Conservation (phyloP, 306 rosid genomes). For the Prunus mira region DNA sequence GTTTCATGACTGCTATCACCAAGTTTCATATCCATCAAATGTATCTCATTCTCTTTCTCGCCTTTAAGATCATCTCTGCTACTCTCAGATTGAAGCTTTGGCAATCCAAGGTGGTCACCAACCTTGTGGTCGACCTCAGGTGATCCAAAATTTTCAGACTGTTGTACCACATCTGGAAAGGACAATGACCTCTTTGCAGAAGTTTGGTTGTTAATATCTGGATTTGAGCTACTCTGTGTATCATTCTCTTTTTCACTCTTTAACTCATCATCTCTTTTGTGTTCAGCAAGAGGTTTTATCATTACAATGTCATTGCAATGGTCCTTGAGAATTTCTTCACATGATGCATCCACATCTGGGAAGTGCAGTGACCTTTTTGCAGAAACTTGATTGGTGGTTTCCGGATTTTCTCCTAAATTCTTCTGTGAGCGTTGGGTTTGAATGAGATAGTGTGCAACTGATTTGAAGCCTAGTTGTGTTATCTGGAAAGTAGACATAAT, state of each 20-base stretch:
- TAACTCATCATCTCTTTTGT: constrained; percentile 18
- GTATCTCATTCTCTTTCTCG: constrained; percentile 4
- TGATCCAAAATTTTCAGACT: constrained; percentile 19
- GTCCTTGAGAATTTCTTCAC: constrained; percentile 30
- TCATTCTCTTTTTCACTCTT: constrained; percentile 14
- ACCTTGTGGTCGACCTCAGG: constrained; percentile 19
- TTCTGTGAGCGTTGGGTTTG: constrained; percentile 53
- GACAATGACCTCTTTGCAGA: constrained; percentile 48
- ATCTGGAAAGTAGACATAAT: constrained; percentile 44
- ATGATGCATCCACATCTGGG: constrained; percentile 33
- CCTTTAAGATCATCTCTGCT: neutral
- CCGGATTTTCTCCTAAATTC: constrained; percentile 34
- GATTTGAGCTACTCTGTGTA: constrained; percentile 4
- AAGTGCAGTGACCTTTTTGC: constrained; percentile 62
- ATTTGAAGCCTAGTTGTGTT: constrained; percentile 63
- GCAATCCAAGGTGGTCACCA: constrained; percentile 10
- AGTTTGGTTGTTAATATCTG: constrained; percentile 24
- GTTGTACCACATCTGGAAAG: constrained; percentile 31
- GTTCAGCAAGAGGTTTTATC: constrained; percentile 25
- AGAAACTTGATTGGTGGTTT: constrained; percentile 39
- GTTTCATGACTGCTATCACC: neutral
- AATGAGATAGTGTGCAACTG: constrained; percentile 95
- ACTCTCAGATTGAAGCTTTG: constrained; percentile 14
- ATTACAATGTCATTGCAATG: constrained; percentile 23
- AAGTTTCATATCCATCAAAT: neutral